A percentile compares a stretch with the other conserved stretches of the same genome.
Evolutionary conservation across 208 protist species (phyloP).

Genomic region (Hexamita inflata): DNA sequence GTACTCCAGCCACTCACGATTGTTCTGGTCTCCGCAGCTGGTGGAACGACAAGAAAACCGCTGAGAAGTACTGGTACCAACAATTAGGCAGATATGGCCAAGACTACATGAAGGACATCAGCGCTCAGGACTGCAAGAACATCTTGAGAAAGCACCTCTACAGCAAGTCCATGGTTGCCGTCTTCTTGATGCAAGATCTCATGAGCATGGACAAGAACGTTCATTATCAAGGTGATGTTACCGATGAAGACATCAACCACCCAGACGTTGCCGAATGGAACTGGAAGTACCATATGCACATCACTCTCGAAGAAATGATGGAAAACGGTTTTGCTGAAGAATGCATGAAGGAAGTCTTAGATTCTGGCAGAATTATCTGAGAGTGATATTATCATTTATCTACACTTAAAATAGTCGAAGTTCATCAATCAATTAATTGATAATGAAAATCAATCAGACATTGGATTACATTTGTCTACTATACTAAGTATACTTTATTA

Average conservation of each 20-base stretch:
- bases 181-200: slow-evolving; percentile 40
- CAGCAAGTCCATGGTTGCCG: slow-evolving; percentile 30
- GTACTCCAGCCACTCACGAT: slow-evolving; percentile 42
- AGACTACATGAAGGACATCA: not conserved
- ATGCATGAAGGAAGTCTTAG: not conserved
- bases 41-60: slow-evolving; percentile 28
- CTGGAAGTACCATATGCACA: slow-evolving; percentile 44
- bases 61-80: not conserved
- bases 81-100: not conserved
- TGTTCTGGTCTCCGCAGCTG: slow-evolving; percentile 32
- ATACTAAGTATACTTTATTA: no score
- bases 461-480: no score
- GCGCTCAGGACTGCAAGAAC: not conserved
- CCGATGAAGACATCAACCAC: slow-evolving; percentile 40
- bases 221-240: not conserved
- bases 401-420: no score
- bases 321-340: slow-evolving; percentile 16
- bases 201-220: not conserved
- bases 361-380: slow-evolving; percentile 8
- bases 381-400: no score
- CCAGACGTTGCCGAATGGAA: slow-evolving; percentile 31
- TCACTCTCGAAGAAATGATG: slow-evolving; percentile 35
- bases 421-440: no score
- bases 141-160: slow-evolving; percentile 40
- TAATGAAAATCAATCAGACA: no score